Evolutionary conservation across 1,284 basidiomycete genomes (phyloP), one percentile per base, ranked within the genome.

Genomic region (Wallemia hederae): DNA sequence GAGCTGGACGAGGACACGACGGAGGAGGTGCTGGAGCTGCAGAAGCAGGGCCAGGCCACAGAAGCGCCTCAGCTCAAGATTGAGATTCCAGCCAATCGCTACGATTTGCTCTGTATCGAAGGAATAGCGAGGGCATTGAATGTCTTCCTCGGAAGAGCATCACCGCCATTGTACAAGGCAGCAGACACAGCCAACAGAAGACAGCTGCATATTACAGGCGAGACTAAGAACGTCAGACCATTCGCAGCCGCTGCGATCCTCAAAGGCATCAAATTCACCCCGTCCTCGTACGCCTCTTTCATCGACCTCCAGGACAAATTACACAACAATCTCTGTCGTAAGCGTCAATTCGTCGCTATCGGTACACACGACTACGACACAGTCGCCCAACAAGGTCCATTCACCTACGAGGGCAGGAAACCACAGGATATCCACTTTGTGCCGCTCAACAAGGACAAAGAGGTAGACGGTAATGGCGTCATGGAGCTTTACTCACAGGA

Each of bases 221-320:
- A 89, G 85, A 85, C 81, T 2, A 75, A 80, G 61, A 77, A 79
- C 71, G 81, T 98, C 65, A 80, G 94, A 64, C 92, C 92, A 0
- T 83, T 80, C 73, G 90, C 96, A 68, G 88, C 89, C 2, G 83
- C 82, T 62, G 91, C 90, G 17, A 76, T 98, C 60, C 77, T 49
- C 39, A 49, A n/a, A 49, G 39, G 39, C n/a, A n/a, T 49, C 9
- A 7, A 66, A 62, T 91, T 99, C 74, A 90, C 84, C 24, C 80
- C 81, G 39, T 77, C 80, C 62, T 89, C 85, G 60, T 98, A 98
- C 70, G 85, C 85, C 39, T 91, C 86, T 63, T 98, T 98, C 78
- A 96, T 99, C 68, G 94, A 97, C 69, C 74, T 96, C 22, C 94
- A 98, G 72, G 94, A 98, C 71, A 98, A 98, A 73, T 77, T 99